Conservation (phyloP, 176 grass and related monocot genomes). For the Musa beccarii region DNA sequence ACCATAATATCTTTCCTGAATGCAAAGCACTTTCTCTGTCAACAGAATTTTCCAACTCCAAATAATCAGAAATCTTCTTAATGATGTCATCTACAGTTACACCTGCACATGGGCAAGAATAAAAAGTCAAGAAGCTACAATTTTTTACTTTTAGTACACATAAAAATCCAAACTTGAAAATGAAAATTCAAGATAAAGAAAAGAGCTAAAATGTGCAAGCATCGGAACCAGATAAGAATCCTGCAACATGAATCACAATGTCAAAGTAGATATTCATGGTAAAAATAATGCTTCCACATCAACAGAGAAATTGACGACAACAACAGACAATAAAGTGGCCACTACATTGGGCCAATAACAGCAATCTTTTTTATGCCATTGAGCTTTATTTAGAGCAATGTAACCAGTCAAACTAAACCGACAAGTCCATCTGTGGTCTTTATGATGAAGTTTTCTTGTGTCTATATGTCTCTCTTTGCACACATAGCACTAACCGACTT, state of each 20-base stretch:
- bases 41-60: conserved; percentile 40
- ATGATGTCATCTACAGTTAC: conserved; percentile 48
- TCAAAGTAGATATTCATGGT: not conserved
- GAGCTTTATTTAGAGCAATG: not conserved
- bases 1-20: conserved; percentile 27
- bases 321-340: too few species aligned
- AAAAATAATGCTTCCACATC: not conserved
- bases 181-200: not conserved
- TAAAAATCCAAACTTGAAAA: not conserved
- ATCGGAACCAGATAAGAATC: not conserved
- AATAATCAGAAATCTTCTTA: conserved; percentile 53
- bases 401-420: not conserved
- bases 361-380: not conserved
- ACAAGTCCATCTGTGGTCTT: not conserved
- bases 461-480: not conserved
- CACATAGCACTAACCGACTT: not conserved
- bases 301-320: too few species aligned
- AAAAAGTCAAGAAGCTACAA: not conserved
- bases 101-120: conserved; percentile 29
- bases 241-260: not conserved
- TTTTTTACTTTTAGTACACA: not conserved
- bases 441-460: not conserved
- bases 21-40: conserved; percentile 8
- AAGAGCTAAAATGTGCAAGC: not conserved
- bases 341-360: not conserved